phyloP scores from a whole-genome alignment of 495 filamentous ascomycete species.

The Sporormia fimetaria region DNA sequence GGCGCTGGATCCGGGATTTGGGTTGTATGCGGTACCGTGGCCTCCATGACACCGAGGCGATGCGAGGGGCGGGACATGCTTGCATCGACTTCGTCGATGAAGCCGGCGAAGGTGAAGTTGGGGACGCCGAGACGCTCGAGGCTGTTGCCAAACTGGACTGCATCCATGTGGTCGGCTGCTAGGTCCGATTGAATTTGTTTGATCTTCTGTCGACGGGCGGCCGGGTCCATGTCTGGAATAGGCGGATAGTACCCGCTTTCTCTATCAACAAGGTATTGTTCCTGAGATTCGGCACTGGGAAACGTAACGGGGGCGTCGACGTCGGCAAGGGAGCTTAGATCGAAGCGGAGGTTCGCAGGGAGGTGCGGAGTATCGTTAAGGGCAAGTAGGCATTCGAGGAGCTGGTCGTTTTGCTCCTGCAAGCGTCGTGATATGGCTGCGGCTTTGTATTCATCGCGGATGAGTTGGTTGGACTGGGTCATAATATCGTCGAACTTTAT shows the following conservation, averaged over 20 bases:
- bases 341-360: slow-evolving; percentile 59
- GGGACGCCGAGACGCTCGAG: no score
- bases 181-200: slow-evolving; percentile 39
- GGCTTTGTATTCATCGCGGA: slow-evolving; percentile 65
- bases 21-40: slow-evolving; percentile 16
- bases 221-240: slow-evolving; percentile 33
- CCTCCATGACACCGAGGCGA: not conserved
- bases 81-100: no score
- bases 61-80: not conserved
- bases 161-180: slow-evolving; percentile 34
- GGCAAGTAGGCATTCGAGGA: slow-evolving; percentile 61
- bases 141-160: slow-evolving; percentile 10
- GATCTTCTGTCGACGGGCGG: slow-evolving; percentile 34
- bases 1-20: slow-evolving; percentile 6
- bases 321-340: slow-evolving; percentile 36
- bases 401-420: slow-evolving; percentile 67
- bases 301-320: slow-evolving; percentile 33
- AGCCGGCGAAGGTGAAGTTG: slow-evolving; percentile 5
- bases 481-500: slow-evolving; percentile 73
- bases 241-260: no score
- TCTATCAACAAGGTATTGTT: no score
- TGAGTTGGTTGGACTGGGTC: slow-evolving; percentile 65
- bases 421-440: slow-evolving; percentile 64
- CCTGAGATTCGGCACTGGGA: slow-evolving; percentile 34
- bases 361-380: slow-evolving; percentile 70